Conservation (phyloP, 805 yeast species). For the Zygoascus tannicola region DNA sequence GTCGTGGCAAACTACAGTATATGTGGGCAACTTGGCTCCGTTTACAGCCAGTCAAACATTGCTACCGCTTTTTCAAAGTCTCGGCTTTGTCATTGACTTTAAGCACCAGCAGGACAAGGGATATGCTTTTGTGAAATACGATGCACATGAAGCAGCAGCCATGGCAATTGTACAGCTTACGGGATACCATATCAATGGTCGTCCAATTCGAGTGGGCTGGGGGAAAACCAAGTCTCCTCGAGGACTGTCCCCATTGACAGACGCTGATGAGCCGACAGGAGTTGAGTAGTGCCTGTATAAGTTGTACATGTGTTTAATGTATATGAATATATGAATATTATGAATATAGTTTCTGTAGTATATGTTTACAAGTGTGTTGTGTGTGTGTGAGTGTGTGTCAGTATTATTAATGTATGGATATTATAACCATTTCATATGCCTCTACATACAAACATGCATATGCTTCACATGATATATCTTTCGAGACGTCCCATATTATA, state of each 20-base stretch:
- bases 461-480: too few relatives aligned
- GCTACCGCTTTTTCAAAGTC: constrained; percentile 62
- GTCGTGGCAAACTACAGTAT: constrained; percentile 75
- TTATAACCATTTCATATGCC: too few relatives aligned
- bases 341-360: too few relatives aligned
- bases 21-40: constrained; percentile 77
- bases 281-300: too few relatives aligned
- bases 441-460: too few relatives aligned
- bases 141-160: constrained; percentile 82
- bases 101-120: constrained; percentile 74
- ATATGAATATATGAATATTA: too few relatives aligned
- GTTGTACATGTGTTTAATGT: too few relatives aligned
- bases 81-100: constrained; percentile 76
- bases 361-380: too few relatives aligned
- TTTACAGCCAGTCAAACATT: constrained; percentile 54
- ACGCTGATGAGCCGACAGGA: too few relatives aligned
- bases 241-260: not conserved
- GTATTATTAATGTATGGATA: too few relatives aligned
- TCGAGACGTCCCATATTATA: too few relatives aligned
- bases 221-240: constrained; percentile 41
- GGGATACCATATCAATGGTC: constrained; percentile 57
- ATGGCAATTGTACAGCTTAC: constrained; percentile 71
- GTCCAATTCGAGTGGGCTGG: constrained; percentile 81
- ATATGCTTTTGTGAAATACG: constrained; percentile 83
- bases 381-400: too few relatives aligned